Evolutionary conservation across 2,329 filamentous ascomycete species (phyloP), one percentile per base, ranked within the genome.

Genomic region (Fusarium xylarioides): DNA sequence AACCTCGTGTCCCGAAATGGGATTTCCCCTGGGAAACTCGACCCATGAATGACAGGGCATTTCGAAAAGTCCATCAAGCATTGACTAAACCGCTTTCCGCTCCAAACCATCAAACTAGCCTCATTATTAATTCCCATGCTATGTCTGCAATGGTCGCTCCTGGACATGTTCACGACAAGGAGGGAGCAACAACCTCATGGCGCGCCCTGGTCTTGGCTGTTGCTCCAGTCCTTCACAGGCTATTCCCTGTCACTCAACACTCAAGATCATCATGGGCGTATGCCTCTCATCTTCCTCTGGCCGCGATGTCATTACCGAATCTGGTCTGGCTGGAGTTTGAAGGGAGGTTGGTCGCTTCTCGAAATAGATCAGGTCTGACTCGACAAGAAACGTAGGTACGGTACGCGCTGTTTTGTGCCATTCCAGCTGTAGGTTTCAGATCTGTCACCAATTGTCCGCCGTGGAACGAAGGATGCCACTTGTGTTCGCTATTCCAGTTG

Each of bases 1-100:
- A 74, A 77, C 54, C 78, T 81, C 79, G 79, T 81, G 79, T 81
- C 77, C 80, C 55, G 72, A 80, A 79, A 77, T 78, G 80, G 78
- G 59, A 73, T 65, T 69, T 68, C 60, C 68, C 68, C 66, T 70
- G 61, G 47, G 55, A 54, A 68, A 32, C 34, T 44, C 50, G 37
- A 38, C 63, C 67, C 65, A 55, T 57, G 62, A 52, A 38, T 60
- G 54, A 66, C 64, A 71, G 61, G 57, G 57, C 55, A 68, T 63
- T 74, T 64, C 44, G 21, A 61, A 64, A 75, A 65, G 44, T 42
- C 70, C 70, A 74, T 72, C 53, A 53, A 63, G 56, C 32, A 54
- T 63, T 56, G 53, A 76, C 59, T 56, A 30, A 57, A n/a, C 32
- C 23, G 11, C 35, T 26, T 40, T 42, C 47, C 49, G 46, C 65